phyloP scores from a whole-genome alignment of 306 rosid species.

The Dryas drummondii region DNA sequence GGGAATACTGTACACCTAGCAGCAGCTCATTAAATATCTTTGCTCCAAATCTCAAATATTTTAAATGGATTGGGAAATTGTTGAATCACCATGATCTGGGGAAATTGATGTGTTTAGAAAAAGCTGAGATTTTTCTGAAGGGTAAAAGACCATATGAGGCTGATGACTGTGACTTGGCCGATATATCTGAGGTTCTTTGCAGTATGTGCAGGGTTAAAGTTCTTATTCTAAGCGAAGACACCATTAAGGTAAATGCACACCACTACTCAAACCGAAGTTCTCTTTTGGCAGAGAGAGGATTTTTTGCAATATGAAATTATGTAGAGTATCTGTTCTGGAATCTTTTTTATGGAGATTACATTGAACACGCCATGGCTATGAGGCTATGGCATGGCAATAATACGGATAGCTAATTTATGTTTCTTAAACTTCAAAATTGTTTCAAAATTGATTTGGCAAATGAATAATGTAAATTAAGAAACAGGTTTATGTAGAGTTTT shows the following conservation, averaged over 20 bases:
- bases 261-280: background rate
- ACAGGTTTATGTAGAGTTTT: background rate
- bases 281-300: background rate
- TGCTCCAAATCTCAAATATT: background rate
- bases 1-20: background rate
- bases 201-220: background rate
- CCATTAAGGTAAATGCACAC: background rate
- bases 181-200: background rate
- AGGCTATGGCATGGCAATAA: background rate
- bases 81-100: background rate
- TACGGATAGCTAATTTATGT: background rate
- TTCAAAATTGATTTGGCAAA: background rate
- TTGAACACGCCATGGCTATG: background rate
- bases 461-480: background rate
- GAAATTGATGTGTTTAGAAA: background rate
- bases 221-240: background rate
- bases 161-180: too few species aligned
- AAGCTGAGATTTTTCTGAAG: background rate
- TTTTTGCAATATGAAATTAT: too few species aligned
- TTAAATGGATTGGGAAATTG: background rate
- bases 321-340: too few species aligned
- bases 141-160: too few species aligned
- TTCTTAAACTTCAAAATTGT: background rate
- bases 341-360: background rate
- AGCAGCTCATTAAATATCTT: background rate